Evolutionary conservation across 257 asterid species (phyloP).

Genomic region (Ilex asprella): DNA sequence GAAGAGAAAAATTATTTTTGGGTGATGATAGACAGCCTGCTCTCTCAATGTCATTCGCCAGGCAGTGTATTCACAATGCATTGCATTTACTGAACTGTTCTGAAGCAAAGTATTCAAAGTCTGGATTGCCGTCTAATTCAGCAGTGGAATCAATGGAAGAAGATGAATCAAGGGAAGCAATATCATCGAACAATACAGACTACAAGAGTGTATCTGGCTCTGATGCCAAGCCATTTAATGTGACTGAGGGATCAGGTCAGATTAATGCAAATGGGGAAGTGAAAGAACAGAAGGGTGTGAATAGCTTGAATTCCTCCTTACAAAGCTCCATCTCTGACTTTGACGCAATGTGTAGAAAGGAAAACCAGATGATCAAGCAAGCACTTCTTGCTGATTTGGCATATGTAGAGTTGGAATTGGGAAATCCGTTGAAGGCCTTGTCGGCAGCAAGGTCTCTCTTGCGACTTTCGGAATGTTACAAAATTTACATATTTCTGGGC

Average conservation of each 20-base stretch:
- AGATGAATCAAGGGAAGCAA: conserved; percentile 38
- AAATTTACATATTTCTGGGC: conserved; percentile 50
- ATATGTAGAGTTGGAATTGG: conserved; percentile 63
- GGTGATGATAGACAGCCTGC: conserved; percentile 32
- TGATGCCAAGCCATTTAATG: conserved; percentile 33
- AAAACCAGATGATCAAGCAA: conserved; percentile 60
- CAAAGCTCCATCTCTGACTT: conserved; percentile 44
- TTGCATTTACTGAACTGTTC: conserved; percentile 47
- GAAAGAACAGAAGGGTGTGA: conserved; percentile 59
- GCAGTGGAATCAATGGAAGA: conserved; percentile 19
- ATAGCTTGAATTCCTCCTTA: conserved; percentile 38
- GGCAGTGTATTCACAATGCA: conserved; percentile 67
- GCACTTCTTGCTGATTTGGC: conserved; percentile 71
- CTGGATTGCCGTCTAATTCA: conserved; percentile 20
- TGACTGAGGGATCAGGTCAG: conserved; percentile 28
- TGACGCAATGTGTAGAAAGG: conserved; percentile 41
- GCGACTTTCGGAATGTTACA: conserved; percentile 44
- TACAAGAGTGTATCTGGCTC: conserved; percentile 26
- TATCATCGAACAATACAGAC: conserved; percentile 23
- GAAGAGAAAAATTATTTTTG: conserved; percentile 22
- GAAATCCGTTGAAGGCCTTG: conserved; percentile 63
- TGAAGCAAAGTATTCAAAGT: conserved; percentile 33
- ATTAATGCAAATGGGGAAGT: conserved; percentile 55
- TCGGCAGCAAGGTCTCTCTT: conserved; percentile 50
- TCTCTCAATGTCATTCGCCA: conserved; percentile 58